A percentile compares a stretch with the other conserved stretches of the same genome.
These are phyloP conservation scores for Colletotrichum sp. DNA, from an alignment of 2,329 filamentous ascomycete genomes.

Conservation along the genomic window DNA sequence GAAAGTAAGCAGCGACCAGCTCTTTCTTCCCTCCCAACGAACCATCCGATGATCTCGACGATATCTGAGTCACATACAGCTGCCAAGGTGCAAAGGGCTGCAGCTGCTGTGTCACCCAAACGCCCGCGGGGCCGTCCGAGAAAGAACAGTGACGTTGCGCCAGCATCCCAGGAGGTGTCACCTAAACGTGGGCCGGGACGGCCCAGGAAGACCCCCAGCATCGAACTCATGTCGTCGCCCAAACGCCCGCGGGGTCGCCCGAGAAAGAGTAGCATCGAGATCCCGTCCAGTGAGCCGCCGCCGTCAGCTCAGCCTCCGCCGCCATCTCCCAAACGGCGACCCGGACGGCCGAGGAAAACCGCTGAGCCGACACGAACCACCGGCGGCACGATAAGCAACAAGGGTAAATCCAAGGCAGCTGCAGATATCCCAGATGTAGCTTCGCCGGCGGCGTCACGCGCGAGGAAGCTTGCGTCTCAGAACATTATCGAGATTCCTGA, in stretches of 20 bases:
- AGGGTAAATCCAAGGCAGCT: neutral
- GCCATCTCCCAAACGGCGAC: slow-evolving; percentile 2
- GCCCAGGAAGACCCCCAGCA: slow-evolving; percentile 28
- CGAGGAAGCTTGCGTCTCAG: slow-evolving; percentile 25
- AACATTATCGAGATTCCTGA: slow-evolving; percentile 55
- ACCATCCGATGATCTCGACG: slow-evolving; percentile 4
- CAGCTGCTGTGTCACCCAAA: slow-evolving; percentile 31
- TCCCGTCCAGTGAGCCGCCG: slow-evolving; percentile 33
- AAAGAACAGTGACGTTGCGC: slow-evolving; percentile 31
- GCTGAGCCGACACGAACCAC: neutral
- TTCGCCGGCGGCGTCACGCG: slow-evolving; percentile 27
- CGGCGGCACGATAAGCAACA: neutral
- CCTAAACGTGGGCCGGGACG: slow-evolving; percentile 45
- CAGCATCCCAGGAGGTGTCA: slow-evolving; percentile 29
- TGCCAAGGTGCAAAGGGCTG: slow-evolving; percentile 10
- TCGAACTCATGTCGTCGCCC: slow-evolving; percentile 18
- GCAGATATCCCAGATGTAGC: slow-evolving; percentile 19
- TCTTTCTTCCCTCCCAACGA: slow-evolving; percentile 26
- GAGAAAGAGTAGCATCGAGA: slow-evolving; percentile 35
- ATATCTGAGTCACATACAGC: neutral
- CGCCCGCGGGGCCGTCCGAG: slow-evolving; percentile 39
- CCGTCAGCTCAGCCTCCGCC: slow-evolving; percentile 35
- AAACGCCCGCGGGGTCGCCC: slow-evolving; percentile 40
- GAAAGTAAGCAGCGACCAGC: slow-evolving; percentile 51
- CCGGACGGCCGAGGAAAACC: slow-evolving; percentile 2